Evolutionary conservation across 2,329 filamentous ascomycete genomes (phyloP).

Genomic region (Pseudodiploospora longispora): DNA sequence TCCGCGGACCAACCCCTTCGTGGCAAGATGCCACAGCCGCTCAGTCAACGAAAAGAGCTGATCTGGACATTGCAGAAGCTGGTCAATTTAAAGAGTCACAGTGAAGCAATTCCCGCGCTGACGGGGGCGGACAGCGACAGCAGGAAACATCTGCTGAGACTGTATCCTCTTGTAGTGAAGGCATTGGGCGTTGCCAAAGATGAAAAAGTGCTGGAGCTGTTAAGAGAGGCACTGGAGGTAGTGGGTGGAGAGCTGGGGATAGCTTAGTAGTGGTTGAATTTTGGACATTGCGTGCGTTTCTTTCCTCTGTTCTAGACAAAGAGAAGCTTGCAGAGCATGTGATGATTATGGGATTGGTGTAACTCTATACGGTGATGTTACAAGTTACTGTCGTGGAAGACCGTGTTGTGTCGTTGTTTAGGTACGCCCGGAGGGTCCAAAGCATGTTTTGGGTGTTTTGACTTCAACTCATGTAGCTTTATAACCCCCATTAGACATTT

Average conservation of each 20-base stretch:
- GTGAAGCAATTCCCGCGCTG: conserved; percentile 55
- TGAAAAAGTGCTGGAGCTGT: conserved; percentile 46
- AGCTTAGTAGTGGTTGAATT: background rate
- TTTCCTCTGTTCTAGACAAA: background rate
- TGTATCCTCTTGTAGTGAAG: conserved; percentile 71
- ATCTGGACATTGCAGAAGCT: conserved; percentile 61
- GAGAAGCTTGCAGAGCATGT: no score
- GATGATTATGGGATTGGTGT: no score
- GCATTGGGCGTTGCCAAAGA: conserved; percentile 53
- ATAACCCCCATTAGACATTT: no score
- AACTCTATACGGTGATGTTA: no score
- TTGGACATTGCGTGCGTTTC: background rate
- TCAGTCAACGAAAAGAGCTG: conserved; percentile 72
- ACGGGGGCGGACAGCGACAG: conserved; percentile 44
- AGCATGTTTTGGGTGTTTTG: no score
- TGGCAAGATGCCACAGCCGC: conserved; percentile 80
- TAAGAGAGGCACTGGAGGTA: conserved; percentile 53
- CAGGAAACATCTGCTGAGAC: conserved; percentile 67
- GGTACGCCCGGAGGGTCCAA: no score
- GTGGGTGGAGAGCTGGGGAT: conserved; percentile 43
- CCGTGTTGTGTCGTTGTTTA: no score
- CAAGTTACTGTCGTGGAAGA: no score
- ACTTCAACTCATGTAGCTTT: no score
- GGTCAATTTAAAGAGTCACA: conserved; percentile 59
- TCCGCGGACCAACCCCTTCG: conserved; percentile 86